These are phyloP conservation scores for Lachnellula suecica DNA, from an alignment of 2,329 filamentous ascomycete species.

Conservation along the genomic window DNA sequence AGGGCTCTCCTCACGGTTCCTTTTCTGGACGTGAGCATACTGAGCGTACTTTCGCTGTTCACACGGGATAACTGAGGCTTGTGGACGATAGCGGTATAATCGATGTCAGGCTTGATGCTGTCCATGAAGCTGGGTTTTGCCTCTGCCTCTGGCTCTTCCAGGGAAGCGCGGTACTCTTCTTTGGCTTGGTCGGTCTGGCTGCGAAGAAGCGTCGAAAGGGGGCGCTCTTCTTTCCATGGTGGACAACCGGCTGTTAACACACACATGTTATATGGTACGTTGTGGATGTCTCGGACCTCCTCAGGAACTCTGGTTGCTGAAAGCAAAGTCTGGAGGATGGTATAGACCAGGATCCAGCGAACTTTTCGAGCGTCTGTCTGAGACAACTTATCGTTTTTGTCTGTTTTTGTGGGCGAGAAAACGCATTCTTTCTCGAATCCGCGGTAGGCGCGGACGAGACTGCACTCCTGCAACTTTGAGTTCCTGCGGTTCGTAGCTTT, in stretches of 20 bases:
- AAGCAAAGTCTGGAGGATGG: slow-evolving; percentile 69
- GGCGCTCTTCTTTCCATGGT: slow-evolving; percentile 26
- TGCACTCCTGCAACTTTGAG: slow-evolving; percentile 35
- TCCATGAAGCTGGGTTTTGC: not conserved
- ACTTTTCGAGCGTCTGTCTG: slow-evolving; percentile 71
- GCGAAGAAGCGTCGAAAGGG: slow-evolving; percentile 16
- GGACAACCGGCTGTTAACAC: slow-evolving; percentile 25
- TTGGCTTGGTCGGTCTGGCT: slow-evolving; percentile 22
- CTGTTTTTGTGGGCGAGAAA: slow-evolving; percentile 48
- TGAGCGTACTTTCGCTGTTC: slow-evolving; percentile 17
- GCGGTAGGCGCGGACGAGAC: slow-evolving; percentile 66
- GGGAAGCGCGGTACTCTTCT: slow-evolving; percentile 9
- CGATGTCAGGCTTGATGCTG: slow-evolving; percentile 52
- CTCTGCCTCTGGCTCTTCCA: not conserved
- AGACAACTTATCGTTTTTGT: slow-evolving; percentile 57
- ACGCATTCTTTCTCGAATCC: slow-evolving; percentile 65
- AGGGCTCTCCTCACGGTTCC: slow-evolving; percentile 31
- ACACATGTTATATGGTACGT: slow-evolving; percentile 53
- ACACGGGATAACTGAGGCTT: slow-evolving; percentile 10
- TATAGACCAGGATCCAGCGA: slow-evolving; percentile 76
- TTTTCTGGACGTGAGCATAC: slow-evolving; percentile 24
- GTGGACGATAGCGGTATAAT: slow-evolving; percentile 46
- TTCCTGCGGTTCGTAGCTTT: slow-evolving; percentile 47
- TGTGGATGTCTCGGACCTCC: slow-evolving; percentile 57
- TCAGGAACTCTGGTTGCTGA: slow-evolving; percentile 60